These are phyloP conservation scores for Xylaria cubensis DNA, from an alignment of 495 filamentous ascomycete genomes.

Conservation along the genomic window DNA sequence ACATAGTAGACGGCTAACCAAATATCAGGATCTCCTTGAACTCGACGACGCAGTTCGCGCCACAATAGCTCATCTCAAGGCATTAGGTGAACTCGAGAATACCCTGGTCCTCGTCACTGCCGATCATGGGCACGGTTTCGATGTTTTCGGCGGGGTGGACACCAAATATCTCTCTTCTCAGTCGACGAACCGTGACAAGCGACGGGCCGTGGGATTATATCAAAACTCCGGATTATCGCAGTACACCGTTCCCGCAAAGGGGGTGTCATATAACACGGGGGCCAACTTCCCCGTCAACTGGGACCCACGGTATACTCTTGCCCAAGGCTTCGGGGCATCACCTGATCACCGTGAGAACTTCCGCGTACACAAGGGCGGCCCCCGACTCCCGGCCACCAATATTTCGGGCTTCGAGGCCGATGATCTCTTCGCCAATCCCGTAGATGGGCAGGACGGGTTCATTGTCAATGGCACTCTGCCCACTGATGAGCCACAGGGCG, in stretches of 20 bases:
- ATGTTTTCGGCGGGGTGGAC: slow-evolving; percentile 58
- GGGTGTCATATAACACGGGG: slow-evolving; percentile 65
- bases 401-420: slow-evolving; percentile 43
- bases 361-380: slow-evolving; percentile 59
- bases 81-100: slow-evolving; percentile 62
- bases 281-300: slow-evolving; percentile 75
- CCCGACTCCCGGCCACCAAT: slow-evolving; percentile 61
- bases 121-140: slow-evolving; percentile 81
- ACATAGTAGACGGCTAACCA: background rate
- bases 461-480: slow-evolving; percentile 73
- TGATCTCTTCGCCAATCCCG: slow-evolving; percentile 64
- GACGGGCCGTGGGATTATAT: slow-evolving; percentile 72
- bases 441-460: slow-evolving; percentile 68
- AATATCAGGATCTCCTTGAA: slow-evolving; percentile 66
- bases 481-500: slow-evolving; percentile 61
- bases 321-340: slow-evolving; percentile 65
- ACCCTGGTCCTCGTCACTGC: slow-evolving; percentile 75
- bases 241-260: slow-evolving; percentile 58
- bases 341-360: slow-evolving; percentile 74
- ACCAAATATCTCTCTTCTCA: slow-evolving; percentile 67
- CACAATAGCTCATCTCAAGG: slow-evolving; percentile 66
- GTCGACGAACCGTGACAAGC: slow-evolving; percentile 66
- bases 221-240: slow-evolving; percentile 70
- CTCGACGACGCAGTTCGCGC: slow-evolving; percentile 76
- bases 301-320: slow-evolving; percentile 78